phyloP scores from a whole-genome alignment of 164 flowering plant genomes.

The Stephania cephalantha region DNA sequence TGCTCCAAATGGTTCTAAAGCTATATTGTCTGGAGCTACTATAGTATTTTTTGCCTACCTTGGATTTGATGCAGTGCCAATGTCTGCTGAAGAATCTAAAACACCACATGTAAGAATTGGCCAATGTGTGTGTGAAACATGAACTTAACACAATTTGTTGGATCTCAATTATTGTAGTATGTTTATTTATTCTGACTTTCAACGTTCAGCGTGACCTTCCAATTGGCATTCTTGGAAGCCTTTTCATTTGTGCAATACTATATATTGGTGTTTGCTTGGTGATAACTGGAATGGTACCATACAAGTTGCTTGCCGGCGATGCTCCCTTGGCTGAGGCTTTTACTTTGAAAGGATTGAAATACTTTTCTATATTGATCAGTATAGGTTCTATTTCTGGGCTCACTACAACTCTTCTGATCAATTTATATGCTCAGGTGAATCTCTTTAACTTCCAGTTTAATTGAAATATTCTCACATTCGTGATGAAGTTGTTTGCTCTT shows the following conservation, averaged over 20 bases:
- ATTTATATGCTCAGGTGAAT: constrained; percentile 93
- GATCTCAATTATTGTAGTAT: neutral
- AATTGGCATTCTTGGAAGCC: constrained; percentile 85
- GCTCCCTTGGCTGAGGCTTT: constrained; percentile 94
- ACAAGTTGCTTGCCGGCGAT: constrained; percentile 69
- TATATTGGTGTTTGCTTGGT: constrained; percentile 92
- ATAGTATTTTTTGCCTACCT: constrained; percentile 97
- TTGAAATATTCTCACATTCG: neutral
- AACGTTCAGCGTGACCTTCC: constrained; percentile 81
- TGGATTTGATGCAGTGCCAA: constrained; percentile 98
- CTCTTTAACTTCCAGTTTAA: constrained; percentile 1
- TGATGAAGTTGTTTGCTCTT: constrained; percentile 6
- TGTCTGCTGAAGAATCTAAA: constrained; percentile 96
- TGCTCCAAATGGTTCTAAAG: constrained; percentile 77
- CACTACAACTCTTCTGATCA: constrained; percentile 90
- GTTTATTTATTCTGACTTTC: neutral
- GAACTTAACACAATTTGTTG: neutral
- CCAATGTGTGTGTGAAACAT: neutral
- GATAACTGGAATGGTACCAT: constrained; percentile 96
- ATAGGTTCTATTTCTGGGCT: constrained; percentile 96
- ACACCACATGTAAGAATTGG: constrained; percentile 44
- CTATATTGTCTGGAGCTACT: constrained; percentile 87
- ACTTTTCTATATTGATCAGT: constrained; percentile 76
- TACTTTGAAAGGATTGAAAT: constrained; percentile 76
- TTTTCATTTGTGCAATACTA: constrained; percentile 55